A percentile compares a stretch with the other conserved stretches of the same genome.
Conservation (phyloP, 352 stramenopile genomes). For the Pythium aristosporum region DNA sequence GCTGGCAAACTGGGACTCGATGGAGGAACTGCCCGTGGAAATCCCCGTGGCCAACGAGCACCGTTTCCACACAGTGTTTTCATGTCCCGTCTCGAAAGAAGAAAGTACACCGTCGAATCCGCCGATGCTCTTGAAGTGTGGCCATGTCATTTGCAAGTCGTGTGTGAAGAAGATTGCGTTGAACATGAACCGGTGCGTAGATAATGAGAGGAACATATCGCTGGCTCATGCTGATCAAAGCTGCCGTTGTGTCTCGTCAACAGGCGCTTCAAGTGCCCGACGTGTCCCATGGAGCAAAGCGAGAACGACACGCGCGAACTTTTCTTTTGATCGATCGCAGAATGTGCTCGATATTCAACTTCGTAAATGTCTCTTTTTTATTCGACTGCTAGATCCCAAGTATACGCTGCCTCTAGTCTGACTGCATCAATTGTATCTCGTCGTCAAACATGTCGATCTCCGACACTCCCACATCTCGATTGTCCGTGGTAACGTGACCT, state of each 20-base stretch:
- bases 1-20: slow-evolving; percentile 62
- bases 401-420: slow-evolving; percentile 10
- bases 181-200: slow-evolving; percentile 67
- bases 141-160: slow-evolving; percentile 79
- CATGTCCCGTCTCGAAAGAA: slow-evolving; percentile 86
- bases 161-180: slow-evolving; percentile 83
- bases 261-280: slow-evolving; percentile 88
- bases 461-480: not conserved
- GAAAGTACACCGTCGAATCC: slow-evolving; percentile 82
- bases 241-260: slow-evolving; percentile 7
- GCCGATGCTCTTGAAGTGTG: slow-evolving; percentile 85
- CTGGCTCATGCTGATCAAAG: not conserved
- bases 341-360: not conserved
- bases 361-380: not conserved
- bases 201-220: not conserved
- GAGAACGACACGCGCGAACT: slow-evolving; percentile 72
- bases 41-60: slow-evolving; percentile 77
- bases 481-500: not conserved
- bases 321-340: slow-evolving; percentile 47
- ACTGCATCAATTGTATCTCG: slow-evolving; percentile 21
- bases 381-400: slow-evolving; percentile 5
- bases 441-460: slow-evolving; percentile 29
- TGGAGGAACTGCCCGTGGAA: slow-evolving; percentile 81
- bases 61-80: slow-evolving; percentile 87
- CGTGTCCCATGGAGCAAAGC: slow-evolving; percentile 80